Evolutionary conservation across 108 stramenopile genomes (phyloP).

Genomic region (Craspedostauros australis): DNA sequence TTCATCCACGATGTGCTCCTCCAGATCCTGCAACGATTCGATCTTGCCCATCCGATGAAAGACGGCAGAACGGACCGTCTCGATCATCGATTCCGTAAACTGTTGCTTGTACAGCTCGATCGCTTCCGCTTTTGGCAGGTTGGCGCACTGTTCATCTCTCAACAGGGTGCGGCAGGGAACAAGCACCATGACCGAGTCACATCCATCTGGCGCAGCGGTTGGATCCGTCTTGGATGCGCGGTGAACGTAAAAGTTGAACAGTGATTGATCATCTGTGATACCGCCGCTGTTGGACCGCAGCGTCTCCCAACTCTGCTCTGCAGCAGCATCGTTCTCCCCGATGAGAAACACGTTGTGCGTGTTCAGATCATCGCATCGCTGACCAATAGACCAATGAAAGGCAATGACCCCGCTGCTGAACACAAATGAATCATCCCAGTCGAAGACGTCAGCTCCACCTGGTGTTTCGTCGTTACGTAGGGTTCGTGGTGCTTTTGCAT

Average conservation of each 20-base stretch:
- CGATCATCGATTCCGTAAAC: conserved; percentile 41
- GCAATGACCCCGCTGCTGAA: conserved; percentile 83
- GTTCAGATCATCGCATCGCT: conserved; percentile 42
- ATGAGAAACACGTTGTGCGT: conserved; percentile 88
- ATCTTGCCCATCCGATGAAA: conserved; percentile 47
- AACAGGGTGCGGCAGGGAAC: conserved; percentile 55
- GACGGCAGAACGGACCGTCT: conserved; percentile 38
- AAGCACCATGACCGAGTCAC: conserved; percentile 84
- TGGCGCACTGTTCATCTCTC: conserved; percentile 30
- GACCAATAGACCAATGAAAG: conserved; percentile 83
- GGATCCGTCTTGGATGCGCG: conserved; percentile 69
- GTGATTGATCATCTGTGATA: conserved; percentile 3
- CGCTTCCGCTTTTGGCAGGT: conserved; percentile 41
- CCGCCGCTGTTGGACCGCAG: conserved; percentile 27
- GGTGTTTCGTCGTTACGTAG: conserved; percentile 8
- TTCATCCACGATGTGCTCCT: conserved; percentile 52
- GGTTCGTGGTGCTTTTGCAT: neutral
- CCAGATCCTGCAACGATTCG: conserved; percentile 34
- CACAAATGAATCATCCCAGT: conserved; percentile 67
- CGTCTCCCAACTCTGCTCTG: conserved; percentile 56
- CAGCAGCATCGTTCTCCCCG: conserved; percentile 35
- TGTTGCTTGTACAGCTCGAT: conserved; percentile 53
- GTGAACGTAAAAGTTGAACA: conserved; percentile 92
- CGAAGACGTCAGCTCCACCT: conserved; percentile 21
- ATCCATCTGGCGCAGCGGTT: conserved; percentile 61